phyloP scores from a whole-genome alignment of 225 moss, liverwort and hornwort genomes.

The Sphagnum tenellum region DNA sequence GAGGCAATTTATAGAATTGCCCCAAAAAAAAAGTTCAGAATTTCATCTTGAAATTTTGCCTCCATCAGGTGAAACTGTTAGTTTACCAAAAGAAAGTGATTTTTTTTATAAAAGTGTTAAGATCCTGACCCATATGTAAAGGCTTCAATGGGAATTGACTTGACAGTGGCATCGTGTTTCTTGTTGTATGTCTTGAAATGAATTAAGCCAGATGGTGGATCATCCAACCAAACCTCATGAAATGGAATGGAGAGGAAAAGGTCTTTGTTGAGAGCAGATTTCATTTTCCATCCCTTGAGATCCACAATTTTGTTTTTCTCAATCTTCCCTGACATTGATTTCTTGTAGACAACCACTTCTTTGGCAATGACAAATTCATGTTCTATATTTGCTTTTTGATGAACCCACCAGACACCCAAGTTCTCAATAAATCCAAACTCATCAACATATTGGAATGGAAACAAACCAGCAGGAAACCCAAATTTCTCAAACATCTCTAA shows the following conservation, averaged over 20 bases:
- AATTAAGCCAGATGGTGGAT: slow-evolving; percentile 1
- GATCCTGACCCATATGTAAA: neutral
- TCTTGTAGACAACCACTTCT: slow-evolving; percentile 11
- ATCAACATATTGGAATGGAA: slow-evolving; percentile 24
- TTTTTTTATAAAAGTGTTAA: too few species aligned
- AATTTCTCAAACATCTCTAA: slow-evolving; percentile 18
- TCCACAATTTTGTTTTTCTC: slow-evolving; percentile 20
- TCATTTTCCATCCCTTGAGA: slow-evolving; percentile 29
- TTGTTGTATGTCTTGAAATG: neutral
- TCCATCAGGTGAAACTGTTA: too few species aligned
- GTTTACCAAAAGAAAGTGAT: too few species aligned
- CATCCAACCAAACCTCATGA: slow-evolving; percentile 23
- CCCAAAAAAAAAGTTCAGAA: too few species aligned
- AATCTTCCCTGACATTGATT: slow-evolving; percentile 14
- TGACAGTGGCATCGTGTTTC: neutral
- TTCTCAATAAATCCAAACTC: slow-evolving; percentile 32
- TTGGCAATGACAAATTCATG: slow-evolving; percentile 29
- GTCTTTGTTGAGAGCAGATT: slow-evolving; percentile 24
- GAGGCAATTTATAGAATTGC: too few species aligned
- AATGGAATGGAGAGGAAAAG: slow-evolving; percentile 31
- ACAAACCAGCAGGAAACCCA: slow-evolving; percentile 15
- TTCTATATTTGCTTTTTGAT: slow-evolving; percentile 12
- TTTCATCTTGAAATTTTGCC: too few species aligned
- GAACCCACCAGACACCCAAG: slow-evolving; percentile 29
- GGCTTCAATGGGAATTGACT: neutral